phyloP scores from a whole-genome alignment of 139 green algal genomes.

The Yamagishiella unicocca region DNA sequence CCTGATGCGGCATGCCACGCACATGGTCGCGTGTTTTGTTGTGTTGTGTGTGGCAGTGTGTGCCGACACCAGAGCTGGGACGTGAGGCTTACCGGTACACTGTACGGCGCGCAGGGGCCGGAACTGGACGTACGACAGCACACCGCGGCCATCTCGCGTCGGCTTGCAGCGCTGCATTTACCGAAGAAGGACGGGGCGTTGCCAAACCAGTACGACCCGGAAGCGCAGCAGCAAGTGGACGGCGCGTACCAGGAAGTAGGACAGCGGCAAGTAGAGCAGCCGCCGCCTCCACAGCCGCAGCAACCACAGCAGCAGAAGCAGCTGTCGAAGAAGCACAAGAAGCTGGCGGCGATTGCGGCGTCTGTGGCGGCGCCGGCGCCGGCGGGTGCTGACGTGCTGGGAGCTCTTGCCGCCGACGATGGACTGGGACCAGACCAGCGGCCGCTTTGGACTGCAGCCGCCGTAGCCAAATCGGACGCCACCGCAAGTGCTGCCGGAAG shows the following conservation, averaged over 20 bases:
- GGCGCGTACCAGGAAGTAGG: not conserved
- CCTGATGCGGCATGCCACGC: too few species aligned
- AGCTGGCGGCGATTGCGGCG: not conserved
- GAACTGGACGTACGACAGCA: conserved; percentile 31
- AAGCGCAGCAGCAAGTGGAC: not conserved
- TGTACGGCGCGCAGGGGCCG: not conserved
- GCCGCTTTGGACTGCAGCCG: too few species aligned
- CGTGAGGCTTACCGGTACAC: not conserved
- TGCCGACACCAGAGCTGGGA: too few species aligned
- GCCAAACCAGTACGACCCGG: not conserved
- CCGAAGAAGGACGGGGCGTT: not conserved
- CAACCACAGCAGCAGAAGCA: not conserved
- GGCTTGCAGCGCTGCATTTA: not conserved
- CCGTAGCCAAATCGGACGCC: too few species aligned
- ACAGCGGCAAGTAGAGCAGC: not conserved
- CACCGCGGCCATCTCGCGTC: not conserved
- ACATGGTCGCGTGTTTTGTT: too few species aligned
- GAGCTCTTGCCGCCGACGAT: too few species aligned
- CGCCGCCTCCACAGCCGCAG: not conserved
- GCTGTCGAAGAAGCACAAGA: not conserved
- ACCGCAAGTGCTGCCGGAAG: too few species aligned
- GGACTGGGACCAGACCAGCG: not conserved
- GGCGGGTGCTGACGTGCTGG: too few species aligned
- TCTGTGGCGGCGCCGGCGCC: not conserved
- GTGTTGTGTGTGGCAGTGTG: too few species aligned